These are phyloP conservation scores for Monilinia fructigena DNA, from an alignment of 2,329 filamentous ascomycete genomes.

Conservation along the genomic window DNA sequence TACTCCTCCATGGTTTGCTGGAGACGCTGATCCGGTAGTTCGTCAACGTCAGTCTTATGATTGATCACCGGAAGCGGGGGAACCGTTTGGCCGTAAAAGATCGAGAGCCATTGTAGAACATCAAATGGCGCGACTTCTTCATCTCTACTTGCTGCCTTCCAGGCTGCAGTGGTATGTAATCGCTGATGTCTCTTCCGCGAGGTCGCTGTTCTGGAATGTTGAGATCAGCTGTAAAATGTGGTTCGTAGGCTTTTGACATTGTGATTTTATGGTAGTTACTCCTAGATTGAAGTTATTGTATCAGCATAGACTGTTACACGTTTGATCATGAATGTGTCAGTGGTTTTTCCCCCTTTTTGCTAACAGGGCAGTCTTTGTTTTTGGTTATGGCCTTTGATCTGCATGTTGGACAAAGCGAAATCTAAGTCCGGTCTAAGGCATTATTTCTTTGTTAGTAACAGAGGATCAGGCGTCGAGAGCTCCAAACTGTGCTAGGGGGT, in stretches of 20 bases:
- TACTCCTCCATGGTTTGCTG: not conserved
- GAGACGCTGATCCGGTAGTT: not conserved
- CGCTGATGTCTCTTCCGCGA: not conserved
- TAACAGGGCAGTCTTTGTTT: constrained; percentile 1
- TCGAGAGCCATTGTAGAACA: not conserved
- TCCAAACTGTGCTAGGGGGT: not conserved
- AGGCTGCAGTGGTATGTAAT: not conserved
- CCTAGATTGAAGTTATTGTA: not conserved
- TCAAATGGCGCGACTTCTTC: not conserved
- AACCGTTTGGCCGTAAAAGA: not conserved
- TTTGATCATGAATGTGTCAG: no score
- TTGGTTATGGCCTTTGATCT: not conserved
- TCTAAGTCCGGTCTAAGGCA: not conserved
- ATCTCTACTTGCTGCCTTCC: not conserved
- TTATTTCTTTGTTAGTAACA: not conserved
- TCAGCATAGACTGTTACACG: not conserved
- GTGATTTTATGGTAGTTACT: not conserved
- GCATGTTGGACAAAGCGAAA: not conserved
- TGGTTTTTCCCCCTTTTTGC: no score
- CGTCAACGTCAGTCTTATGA: not conserved
- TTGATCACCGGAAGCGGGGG: not conserved
- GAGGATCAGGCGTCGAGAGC: not conserved
- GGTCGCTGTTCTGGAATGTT: accelerated
- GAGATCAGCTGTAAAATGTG: not conserved
- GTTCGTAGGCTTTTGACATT: not conserved